A percentile compares a stretch with the other conserved stretches of the same genome.
These are phyloP conservation scores for Sordariomycetes sp. DNA, from an alignment of 2,329 filamentous ascomycete genomes.

Conservation along the genomic window DNA sequence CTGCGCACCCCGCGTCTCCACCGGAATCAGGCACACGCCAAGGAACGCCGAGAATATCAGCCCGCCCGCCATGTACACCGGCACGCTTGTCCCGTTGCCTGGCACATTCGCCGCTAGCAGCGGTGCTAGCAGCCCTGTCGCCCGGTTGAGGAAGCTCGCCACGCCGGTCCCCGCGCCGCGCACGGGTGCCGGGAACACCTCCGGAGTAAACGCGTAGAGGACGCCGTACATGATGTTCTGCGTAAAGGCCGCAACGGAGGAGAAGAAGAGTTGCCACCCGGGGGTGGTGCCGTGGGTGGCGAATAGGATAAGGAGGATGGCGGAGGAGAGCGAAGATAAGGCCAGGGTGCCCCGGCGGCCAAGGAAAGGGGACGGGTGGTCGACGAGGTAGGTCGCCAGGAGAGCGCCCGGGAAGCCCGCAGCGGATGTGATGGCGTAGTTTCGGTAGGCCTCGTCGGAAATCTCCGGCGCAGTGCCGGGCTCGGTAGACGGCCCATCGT, in stretches of 20 bases:
- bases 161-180: constrained; percentile 64
- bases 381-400: constrained; percentile 62
- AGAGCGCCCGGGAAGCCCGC: constrained; percentile 69
- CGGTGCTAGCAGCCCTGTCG: constrained; percentile 58
- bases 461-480: constrained; percentile 13
- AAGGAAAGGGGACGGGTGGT: constrained; percentile 48
- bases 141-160: constrained; percentile 58
- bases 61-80: constrained; percentile 45
- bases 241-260: constrained; percentile 58
- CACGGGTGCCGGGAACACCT: constrained; percentile 64
- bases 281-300: constrained; percentile 47
- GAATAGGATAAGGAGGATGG: constrained; percentile 59
- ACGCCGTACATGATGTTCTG: constrained; percentile 73
- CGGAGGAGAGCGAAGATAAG: constrained; percentile 54
- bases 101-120: constrained; percentile 53
- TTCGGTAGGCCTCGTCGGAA: constrained; percentile 54
- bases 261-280: constrained; percentile 51
- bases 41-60: constrained; percentile 49
- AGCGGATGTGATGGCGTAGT: constrained; percentile 72
- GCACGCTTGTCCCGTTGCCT: constrained; percentile 44
- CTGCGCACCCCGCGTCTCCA: constrained; percentile 51
- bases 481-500: neutral
- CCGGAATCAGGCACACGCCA: constrained; percentile 48
- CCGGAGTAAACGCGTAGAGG: constrained; percentile 66
- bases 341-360: constrained; percentile 67